These are phyloP conservation scores for Wickerhamiella sergipiensis DNA, from an alignment of 805 yeast species.

Conservation along the genomic window DNA sequence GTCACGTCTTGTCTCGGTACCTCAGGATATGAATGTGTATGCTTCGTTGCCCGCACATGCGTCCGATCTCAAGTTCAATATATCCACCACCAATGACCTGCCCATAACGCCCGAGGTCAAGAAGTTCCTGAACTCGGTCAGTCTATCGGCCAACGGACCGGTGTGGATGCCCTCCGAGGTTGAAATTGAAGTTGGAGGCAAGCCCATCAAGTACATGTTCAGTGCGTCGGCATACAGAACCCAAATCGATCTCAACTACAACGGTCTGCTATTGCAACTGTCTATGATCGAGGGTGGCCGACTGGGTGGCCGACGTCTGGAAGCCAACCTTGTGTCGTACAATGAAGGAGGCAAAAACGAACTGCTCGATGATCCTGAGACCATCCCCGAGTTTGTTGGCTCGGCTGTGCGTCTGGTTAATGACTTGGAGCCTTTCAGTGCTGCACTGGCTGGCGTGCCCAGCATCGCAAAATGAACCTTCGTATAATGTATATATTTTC, in stretches of 20 bases:
- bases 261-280: conserved; percentile 28
- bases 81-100: conserved; percentile 23
- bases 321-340: conserved; percentile 34
- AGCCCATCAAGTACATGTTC: conserved; percentile 32
- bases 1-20: conserved; percentile 32
- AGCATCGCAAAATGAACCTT: not conserved
- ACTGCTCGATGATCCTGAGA: not conserved
- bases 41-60: conserved; percentile 30
- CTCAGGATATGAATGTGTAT: conserved; percentile 31
- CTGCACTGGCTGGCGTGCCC: not conserved
- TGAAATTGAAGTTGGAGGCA: conserved; percentile 28
- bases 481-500: not conserved
- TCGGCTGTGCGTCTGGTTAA: not conserved
- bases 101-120: conserved; percentile 27
- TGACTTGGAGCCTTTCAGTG: not conserved
- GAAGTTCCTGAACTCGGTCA: conserved; percentile 27
- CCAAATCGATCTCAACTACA: conserved; percentile 31
- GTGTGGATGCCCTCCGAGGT: conserved; percentile 30
- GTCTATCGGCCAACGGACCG: conserved; percentile 11
- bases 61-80: conserved; percentile 35
- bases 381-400: not conserved
- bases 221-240: conserved; percentile 32
- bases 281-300: conserved; percentile 43
- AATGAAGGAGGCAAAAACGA: not conserved
- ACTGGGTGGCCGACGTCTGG: conserved; percentile 40